phyloP scores from a whole-genome alignment of 768 basidiomycete genomes.

The Pholiota conissans region DNA sequence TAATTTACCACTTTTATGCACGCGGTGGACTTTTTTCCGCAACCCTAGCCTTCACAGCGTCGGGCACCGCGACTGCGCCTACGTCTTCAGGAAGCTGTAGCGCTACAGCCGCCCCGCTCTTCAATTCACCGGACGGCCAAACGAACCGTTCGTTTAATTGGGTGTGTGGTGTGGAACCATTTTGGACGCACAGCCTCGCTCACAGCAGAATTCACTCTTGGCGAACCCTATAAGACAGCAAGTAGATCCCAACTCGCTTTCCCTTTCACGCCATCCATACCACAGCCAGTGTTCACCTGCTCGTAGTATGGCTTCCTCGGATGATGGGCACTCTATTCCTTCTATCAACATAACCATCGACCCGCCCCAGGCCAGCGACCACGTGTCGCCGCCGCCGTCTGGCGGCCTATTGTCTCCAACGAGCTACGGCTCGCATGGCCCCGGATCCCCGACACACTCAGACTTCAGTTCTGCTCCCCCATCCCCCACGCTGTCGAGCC shows the following conservation, averaged over 20 bases:
- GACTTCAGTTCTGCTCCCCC: conserved; percentile 48
- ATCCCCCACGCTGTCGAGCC: conserved; percentile 74
- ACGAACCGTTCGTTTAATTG: neutral
- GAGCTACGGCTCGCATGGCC: conserved; percentile 6
- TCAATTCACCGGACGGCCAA: neutral
- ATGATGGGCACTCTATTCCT: conserved; percentile 22
- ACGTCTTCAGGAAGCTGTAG: neutral
- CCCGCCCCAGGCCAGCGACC: conserved; percentile 13
- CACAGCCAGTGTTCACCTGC: neutral
- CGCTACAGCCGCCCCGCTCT: neutral
- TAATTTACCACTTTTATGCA: no score
- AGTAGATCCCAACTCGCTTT: neutral
- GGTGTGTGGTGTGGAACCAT: neutral
- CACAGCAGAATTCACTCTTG: neutral
- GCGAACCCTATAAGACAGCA: neutral
- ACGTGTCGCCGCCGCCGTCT: conserved; percentile 14
- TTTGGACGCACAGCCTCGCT: conserved; percentile 1
- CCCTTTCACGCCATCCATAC: neutral
- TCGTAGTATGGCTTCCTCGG: conserved; percentile 4
- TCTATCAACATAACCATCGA: conserved; percentile 33
- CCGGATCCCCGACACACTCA: conserved; percentile 19
- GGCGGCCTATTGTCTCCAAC: conserved; percentile 17
- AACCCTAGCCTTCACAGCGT: conserved; percentile 1
- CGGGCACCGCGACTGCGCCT: neutral
- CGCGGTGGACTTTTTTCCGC: no score